These are phyloP conservation scores for Curvularia spicifera DNA, from an alignment of 2,329 filamentous ascomycete species.

Conservation along the genomic window DNA sequence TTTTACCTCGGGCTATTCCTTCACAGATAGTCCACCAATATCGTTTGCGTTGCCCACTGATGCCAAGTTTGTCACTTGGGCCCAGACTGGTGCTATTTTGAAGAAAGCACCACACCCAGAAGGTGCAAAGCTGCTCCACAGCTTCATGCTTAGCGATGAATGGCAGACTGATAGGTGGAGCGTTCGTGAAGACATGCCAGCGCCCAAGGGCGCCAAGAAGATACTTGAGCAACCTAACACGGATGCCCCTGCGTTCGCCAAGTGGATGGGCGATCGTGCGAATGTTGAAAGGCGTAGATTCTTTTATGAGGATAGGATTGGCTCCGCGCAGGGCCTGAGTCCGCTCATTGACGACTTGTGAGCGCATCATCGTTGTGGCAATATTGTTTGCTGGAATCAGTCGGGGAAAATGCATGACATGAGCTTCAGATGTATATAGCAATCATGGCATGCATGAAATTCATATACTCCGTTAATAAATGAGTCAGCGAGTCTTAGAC, in stretches of 20 bases:
- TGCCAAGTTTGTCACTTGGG: constrained; percentile 56
- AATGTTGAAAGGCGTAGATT: constrained; percentile 53
- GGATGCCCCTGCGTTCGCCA: constrained; percentile 49
- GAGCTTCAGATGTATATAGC: no score
- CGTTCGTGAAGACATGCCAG: constrained; percentile 42
- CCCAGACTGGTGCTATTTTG: constrained; percentile 58
- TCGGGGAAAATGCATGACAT: no score
- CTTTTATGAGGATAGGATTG: constrained; percentile 54
- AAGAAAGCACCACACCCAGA: constrained; percentile 59
- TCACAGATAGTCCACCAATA: not conserved
- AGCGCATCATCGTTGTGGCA: not conserved
- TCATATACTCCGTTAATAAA: no score
- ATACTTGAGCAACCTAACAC: constrained; percentile 45
- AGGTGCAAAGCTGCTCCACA: constrained; percentile 59
- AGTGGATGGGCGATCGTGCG: constrained; percentile 53
- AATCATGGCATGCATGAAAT: no score
- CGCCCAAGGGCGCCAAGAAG: constrained; percentile 37
- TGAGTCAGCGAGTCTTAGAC: no score
- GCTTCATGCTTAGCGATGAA: constrained; percentile 55
- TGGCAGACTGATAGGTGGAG: constrained; percentile 50
- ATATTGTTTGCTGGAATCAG: no score
- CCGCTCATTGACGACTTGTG: constrained; percentile 41
- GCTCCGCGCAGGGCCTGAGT: constrained; percentile 53
- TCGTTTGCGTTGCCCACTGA: constrained; percentile 39
- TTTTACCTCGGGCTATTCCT: constrained; percentile 22